Base-by-base conservation (phyloP, 805 yeast species). In the Ogataea angusta region DNA sequence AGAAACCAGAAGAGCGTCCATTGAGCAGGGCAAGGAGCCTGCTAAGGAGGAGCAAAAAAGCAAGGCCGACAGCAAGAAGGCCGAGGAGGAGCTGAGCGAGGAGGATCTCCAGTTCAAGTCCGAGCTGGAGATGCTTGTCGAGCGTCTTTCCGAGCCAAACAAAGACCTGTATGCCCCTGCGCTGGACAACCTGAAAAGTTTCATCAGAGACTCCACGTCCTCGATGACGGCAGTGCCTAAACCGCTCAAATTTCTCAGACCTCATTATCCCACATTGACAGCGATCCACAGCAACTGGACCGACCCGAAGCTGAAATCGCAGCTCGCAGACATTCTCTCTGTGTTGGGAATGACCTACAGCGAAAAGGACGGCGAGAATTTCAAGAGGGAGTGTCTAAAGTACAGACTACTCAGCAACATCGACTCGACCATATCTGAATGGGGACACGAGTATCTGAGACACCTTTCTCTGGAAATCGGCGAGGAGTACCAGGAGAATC, bases 181-280 rank as follows among this genome's bases (percentile, higher is more conserved):
- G n/a, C 72, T 93, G 52, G 72, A 73, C 30, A 72, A 81, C 38
- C 74, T 93, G 62, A 89, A 88, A 58, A 76, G 73, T 35, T 78
- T 78, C 54, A 90, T 93, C 55, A 79, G 87, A 51, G 95, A 93
- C 40, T 85, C 97, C 10, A 93, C 99, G 3, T 86, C 96, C 27
- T 90, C 97, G 7, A 93, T 93, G 97, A 93, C 99, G 2, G 99
- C 99, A 3, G 99, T 93, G 37, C 99, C 99, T 27, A 93, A 93
- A 65, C 99, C 99, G 5, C 76, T 93, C 67, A 95, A 93, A 69
- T 93, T 93, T 61, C 73, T 93, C 49, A 80, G 96, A 57, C 96
- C 97, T 6, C 86, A 80, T 57, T 93, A 82, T 60, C 80, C 82
- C 15, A 56, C 72, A n/a, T 70, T 93, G 55, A 76, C 78, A 24